Evolutionary conservation across 169 alveolate genomes (phyloP).

Genomic region (Plasmodium malariae): DNA sequence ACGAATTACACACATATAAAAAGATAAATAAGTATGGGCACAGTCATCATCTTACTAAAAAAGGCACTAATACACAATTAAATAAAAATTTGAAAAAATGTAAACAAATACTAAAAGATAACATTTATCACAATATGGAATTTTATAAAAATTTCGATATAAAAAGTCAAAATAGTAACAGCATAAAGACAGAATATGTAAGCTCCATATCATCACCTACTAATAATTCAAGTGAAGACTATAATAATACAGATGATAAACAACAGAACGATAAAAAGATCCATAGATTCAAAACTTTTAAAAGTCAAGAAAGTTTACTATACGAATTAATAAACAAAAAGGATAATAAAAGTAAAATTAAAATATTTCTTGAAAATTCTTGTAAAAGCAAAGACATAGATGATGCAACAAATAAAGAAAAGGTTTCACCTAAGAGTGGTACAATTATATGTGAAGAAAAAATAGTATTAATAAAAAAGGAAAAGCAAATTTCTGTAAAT

Average conservation of each 20-base stretch:
- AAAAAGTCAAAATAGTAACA: conserved; percentile 10
- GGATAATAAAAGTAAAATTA: conserved; percentile 23
- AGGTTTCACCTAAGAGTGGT: too few species aligned
- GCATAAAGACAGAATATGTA: conserved; percentile 26
- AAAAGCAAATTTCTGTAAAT: background rate
- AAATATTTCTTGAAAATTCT: conserved; percentile 19
- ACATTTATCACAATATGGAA: background rate
- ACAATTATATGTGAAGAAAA: background rate
- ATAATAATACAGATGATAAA: background rate
- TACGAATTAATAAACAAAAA: conserved; percentile 36
- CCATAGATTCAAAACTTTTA: background rate
- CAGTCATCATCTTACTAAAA: background rate
- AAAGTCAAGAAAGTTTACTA: conserved; percentile 36
- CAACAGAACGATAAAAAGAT: background rate
- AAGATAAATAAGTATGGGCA: too few species aligned
- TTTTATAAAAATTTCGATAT: background rate
- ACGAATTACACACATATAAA: too few species aligned
- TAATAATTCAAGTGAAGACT: conserved; percentile 7
- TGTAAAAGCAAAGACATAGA: background rate
- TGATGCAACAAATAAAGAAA: background rate
- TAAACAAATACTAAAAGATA: background rate
- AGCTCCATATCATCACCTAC: conserved; percentile 35
- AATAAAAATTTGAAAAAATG: background rate
- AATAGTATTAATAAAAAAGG: background rate
- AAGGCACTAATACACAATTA: background rate